Percentiles rank a stretch among this genome's conserved stretches.
These are phyloP conservation scores for Podila clonocystis DNA, from an alignment of 192 early-diverging fungal species.

Conservation along the genomic window DNA sequence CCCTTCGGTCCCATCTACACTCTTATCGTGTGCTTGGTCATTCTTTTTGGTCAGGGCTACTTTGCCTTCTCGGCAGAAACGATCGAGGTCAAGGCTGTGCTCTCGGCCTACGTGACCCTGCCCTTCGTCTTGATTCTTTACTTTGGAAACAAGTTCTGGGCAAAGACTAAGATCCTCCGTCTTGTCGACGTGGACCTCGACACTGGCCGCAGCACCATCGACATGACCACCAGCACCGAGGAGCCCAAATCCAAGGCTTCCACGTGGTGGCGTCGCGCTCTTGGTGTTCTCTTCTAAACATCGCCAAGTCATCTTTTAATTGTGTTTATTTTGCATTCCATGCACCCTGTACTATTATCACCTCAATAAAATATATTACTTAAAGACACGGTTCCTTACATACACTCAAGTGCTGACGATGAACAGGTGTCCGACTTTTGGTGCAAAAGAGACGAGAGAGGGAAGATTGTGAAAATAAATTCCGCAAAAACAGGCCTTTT, in stretches of 20 bases:
- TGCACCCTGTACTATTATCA: not conserved
- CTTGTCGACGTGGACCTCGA: slow-evolving; percentile 70
- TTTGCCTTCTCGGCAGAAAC: slow-evolving; percentile 54
- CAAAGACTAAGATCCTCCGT: slow-evolving; percentile 70
- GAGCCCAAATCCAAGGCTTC: not conserved
- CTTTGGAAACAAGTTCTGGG: slow-evolving; percentile 70
- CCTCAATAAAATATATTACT: not conserved
- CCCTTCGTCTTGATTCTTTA: slow-evolving; percentile 70
- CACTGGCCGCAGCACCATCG: slow-evolving; percentile 37
- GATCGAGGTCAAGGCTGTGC: slow-evolving; percentile 57
- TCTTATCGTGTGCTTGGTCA: slow-evolving; percentile 64
- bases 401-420: too few relatives aligned
- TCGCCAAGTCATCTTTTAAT: not conserved
- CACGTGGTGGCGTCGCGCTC: not conserved
- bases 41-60: slow-evolving; percentile 74
- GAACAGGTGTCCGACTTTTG: too few relatives aligned
- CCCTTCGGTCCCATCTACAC: slow-evolving; percentile 79
- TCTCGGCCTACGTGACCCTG: slow-evolving; percentile 71
- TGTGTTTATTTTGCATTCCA: not conserved
- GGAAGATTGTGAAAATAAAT: too few relatives aligned
- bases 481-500: too few relatives aligned
- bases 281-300: not conserved
- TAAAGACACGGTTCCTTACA: not conserved
- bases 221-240: not conserved
- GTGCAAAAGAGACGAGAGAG: too few relatives aligned